Base-by-base conservation (phyloP, 106 monocot species). In the Agapanthus africanus region DNA sequence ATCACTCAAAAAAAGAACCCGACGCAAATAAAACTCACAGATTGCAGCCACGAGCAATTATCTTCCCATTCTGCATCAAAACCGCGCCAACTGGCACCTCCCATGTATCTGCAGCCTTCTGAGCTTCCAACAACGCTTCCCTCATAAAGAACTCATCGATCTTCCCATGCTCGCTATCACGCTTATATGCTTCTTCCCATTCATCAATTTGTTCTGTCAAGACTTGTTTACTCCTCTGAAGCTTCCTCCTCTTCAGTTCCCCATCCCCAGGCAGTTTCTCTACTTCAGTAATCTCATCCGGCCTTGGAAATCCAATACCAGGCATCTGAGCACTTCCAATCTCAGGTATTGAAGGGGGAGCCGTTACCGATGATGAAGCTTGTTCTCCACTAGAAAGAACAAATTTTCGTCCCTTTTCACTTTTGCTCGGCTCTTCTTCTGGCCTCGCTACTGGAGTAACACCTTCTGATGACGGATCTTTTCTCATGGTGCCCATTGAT, bases 21-120 rank as follows among this genome's bases (percentile, higher is more conserved):
- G 13, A 26, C 11, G 21, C 1, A 26, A 62, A n/a, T 41, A 22
- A 6, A 13, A 74, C 85, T 76, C 73, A 91, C 95, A 86, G 75
- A 72, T 95, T 95, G 71, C 77, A 85, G 13, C 88, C 86, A 31
- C 95, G 84, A 50, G 95, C 95, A 78, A 95, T 83, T 46, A 95
- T 77, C 44, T 86, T 88, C 40, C 95, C 91, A 74, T 95, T 79
- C 54, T 85, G 85, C 31, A 95, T 91, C 38, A 95, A 63, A 37
- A 95, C 88, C 39, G 95, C 95, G 30, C 95, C 95, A 76, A 95
- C 88, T 11, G 95, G 95, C 19, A 95, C 95, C 77, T 95, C 95
- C 95, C 95, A 95, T 36, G 69, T 50, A 69, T 91, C 95, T 57
- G 88, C 83, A 60, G 85, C 95, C 56, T 85, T 87, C 80, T 78